phyloP scores from a whole-genome alignment of 2,329 filamentous ascomycete genomes.

The Cladosporium halotolerans region DNA sequence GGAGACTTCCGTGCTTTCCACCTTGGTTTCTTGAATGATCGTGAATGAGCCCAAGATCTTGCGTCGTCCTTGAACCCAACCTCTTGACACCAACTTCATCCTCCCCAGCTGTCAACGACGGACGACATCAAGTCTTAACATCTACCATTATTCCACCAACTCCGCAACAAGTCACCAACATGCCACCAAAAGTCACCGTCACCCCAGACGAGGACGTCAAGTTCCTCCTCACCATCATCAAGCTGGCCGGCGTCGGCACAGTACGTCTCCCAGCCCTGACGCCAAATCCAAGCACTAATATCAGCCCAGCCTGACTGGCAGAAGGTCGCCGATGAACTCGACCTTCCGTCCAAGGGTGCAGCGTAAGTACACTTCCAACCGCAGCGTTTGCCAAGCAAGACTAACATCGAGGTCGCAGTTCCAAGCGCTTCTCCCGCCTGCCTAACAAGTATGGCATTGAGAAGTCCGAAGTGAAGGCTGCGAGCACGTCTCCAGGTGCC shows the following conservation, averaged over 20 bases:
- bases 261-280: not conserved
- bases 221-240: slow-evolving; percentile 9
- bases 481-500: not conserved
- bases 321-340: slow-evolving; percentile 13
- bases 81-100: not conserved
- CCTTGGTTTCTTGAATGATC: too few relatives aligned
- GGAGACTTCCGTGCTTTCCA: too few relatives aligned
- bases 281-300: not conserved
- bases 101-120: not conserved
- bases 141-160: not conserved
- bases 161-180: not conserved
- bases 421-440: slow-evolving; percentile 14
- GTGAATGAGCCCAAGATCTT: too few relatives aligned
- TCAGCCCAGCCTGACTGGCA: slow-evolving; percentile 14
- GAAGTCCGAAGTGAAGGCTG: not conserved
- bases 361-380: slow-evolving; percentile 9
- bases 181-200: not conserved
- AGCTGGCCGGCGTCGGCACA: not conserved
- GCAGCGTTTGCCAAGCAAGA: too few relatives aligned
- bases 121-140: not conserved
- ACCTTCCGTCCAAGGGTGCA: slow-evolving; percentile 13
- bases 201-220: slow-evolving; percentile 5
- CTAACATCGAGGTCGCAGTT: not conserved
- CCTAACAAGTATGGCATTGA: slow-evolving; percentile 11
- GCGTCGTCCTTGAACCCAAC: not conserved